Evolutionary conservation across 1,139 yeast species (phyloP).

Genomic region (Geotrichum citri-aurantii): DNA sequence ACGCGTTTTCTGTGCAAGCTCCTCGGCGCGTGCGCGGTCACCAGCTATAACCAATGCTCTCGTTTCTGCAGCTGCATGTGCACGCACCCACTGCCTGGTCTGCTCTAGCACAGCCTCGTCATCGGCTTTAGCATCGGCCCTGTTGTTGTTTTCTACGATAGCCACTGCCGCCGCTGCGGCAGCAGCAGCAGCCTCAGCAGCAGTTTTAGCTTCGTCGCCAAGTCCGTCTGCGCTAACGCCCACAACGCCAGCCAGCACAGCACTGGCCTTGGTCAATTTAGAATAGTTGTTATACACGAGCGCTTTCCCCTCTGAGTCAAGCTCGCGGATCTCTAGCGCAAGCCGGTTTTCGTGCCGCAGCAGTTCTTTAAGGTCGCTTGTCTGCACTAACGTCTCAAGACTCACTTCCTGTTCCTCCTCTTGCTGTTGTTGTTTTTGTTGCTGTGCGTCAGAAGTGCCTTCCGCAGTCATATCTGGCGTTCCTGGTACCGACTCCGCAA

Average conservation of each 20-base stretch:
- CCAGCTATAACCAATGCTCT: not conserved
- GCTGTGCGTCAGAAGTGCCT: not conserved
- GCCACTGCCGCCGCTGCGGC: not conserved
- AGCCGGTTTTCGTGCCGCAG: conserved; percentile 33
- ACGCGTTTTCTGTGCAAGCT: not conserved
- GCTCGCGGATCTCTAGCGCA: conserved; percentile 33
- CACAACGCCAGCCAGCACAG: not conserved
- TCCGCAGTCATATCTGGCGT: too few relatives aligned
- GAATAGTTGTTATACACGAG: conserved; percentile 42
- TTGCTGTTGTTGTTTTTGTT: not conserved
- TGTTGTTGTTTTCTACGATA: not conserved
- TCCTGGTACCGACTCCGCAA: not conserved
- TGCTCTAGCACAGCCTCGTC: not conserved
- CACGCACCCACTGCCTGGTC: not conserved
- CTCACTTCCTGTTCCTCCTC: conserved; percentile 17
- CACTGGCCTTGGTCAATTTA: conserved; percentile 37
- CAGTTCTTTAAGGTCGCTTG: conserved; percentile 29
- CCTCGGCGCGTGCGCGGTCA: not conserved
- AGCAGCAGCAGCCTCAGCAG: not conserved
- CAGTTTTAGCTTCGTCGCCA: not conserved
- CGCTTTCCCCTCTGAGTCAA: conserved; percentile 42
- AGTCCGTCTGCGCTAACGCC: not conserved
- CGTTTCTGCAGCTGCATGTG: not conserved
- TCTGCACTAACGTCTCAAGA: conserved; percentile 21
- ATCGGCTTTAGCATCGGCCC: not conserved